Evolutionary conservation across 1,284 basidiomycete genomes (phyloP), one percentile per base, ranked within the genome.

Genomic region (Cronartium quercuum): DNA sequence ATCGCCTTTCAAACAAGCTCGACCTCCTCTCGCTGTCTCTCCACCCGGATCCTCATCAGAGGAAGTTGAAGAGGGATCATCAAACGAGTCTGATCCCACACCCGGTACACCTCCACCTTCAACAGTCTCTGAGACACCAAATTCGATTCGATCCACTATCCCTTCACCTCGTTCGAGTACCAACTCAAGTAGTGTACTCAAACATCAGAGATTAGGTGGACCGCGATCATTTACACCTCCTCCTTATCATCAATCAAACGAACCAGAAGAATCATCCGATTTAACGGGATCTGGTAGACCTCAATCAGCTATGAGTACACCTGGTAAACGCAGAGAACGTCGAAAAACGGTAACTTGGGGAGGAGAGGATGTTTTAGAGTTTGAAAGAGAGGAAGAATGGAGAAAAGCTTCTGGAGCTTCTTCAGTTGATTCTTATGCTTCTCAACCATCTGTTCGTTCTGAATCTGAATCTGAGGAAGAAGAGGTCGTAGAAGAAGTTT

Each of bases 371-470:
- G 71, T 75, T 12, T 57, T 67, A 0, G 65, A 75, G 41, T 75
- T 75, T 29, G 71, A 75, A 67, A 21, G 57, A 24, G 65, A 75
- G 41, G 65, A 75, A 61, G 64, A 66, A 62, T 75, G 71, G 71
- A 41, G 65, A 24, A 65, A 44, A 6, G 24, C 51, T 37, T 66
- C 64, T 21, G 34, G 29, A 44, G 42, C 64, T n/a, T 73, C 70
- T 35, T 73, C 70, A 10, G 51, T 40, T 7, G 70, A 73, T 42
- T 60, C 68, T 24, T 24, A 37, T 37, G 41, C 24, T 37, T 63
- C 70, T 9, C 62, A 47, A 24, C 21, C 15, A 21, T 66, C 51
- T 7, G 24, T 24, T 60, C 34, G 15, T 29, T 29, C 58, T 3
- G 34, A 24, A 60, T 60, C 58, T 24, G 58, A 60, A 6, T 12